These are phyloP conservation scores for Artemisia argyi DNA, from an alignment of 129 eudicot genomes.

Conservation along the genomic window DNA sequence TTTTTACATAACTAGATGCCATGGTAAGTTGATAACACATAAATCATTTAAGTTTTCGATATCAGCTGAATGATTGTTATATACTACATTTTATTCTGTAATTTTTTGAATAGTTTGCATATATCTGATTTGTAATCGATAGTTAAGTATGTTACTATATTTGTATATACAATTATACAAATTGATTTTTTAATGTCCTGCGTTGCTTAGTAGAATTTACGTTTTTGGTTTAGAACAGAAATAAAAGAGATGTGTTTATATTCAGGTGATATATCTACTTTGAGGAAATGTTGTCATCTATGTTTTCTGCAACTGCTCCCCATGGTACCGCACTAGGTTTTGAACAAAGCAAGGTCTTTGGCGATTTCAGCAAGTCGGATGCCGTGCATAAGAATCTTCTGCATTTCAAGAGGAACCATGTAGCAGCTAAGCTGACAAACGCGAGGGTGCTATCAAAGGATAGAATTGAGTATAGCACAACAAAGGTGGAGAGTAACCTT, in stretches of 20 bases:
- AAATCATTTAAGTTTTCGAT: too few relatives aligned
- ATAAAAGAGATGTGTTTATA: background rate
- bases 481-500: constrained; percentile 37
- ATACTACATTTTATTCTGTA: too few relatives aligned
- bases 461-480: constrained; percentile 45
- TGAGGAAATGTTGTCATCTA: constrained; percentile 43
- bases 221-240: background rate
- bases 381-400: constrained; percentile 16
- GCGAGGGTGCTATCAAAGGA: constrained; percentile 18
- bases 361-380: constrained; percentile 18
- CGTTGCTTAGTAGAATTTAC: background rate
- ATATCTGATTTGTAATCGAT: too few relatives aligned
- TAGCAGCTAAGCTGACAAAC: constrained; percentile 29
- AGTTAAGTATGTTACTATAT: too few relatives aligned
- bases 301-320: constrained; percentile 42
- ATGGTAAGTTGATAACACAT: too few relatives aligned
- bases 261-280: constrained; percentile 16
- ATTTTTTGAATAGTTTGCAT: too few relatives aligned
- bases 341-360: constrained; percentile 6
- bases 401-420: constrained; percentile 13
- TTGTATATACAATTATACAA: too few relatives aligned
- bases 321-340: constrained; percentile 27
- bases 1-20: background rate
- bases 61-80: too few relatives aligned
- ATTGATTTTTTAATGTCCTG: too few relatives aligned